These are phyloP conservation scores for Lentinula sp. DNA, from an alignment of 768 basidiomycete genomes.

Conservation along the genomic window DNA sequence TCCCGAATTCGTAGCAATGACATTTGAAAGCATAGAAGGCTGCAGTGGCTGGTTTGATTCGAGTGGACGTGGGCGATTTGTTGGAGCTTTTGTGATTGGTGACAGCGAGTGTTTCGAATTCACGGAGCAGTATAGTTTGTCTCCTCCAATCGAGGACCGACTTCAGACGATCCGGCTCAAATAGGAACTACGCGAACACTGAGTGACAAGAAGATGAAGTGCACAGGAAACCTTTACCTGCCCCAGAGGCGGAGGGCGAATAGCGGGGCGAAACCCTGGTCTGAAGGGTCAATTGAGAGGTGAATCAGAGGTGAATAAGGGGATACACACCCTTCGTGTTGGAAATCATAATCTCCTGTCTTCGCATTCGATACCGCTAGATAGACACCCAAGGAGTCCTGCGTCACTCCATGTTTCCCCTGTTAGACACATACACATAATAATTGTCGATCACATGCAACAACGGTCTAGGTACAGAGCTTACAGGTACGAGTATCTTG, in stretches of 20 bases:
- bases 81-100: background rate
- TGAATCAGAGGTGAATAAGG: background rate
- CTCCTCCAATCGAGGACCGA: conserved; percentile 3
- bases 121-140: background rate
- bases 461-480: background rate
- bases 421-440: background rate
- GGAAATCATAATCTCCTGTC: background rate
- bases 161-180: conserved; percentile 5
- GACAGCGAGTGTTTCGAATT: background rate
- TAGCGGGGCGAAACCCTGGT: background rate
- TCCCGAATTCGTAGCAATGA: conserved; percentile 8
- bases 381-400: background rate
- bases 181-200: conserved; percentile 1
- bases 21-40: conserved; percentile 9
- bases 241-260: background rate
- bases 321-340: background rate
- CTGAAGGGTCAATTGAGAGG: background rate
- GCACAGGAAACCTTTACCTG: background rate
- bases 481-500: background rate
- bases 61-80: background rate
- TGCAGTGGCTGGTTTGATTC: conserved; percentile 1
- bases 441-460: background rate
- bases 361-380: background rate
- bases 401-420: background rate
- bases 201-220: background rate